Evolutionary conservation across 2,329 filamentous ascomycete species (phyloP).

Genomic region (Botryotinia narcissicola): DNA sequence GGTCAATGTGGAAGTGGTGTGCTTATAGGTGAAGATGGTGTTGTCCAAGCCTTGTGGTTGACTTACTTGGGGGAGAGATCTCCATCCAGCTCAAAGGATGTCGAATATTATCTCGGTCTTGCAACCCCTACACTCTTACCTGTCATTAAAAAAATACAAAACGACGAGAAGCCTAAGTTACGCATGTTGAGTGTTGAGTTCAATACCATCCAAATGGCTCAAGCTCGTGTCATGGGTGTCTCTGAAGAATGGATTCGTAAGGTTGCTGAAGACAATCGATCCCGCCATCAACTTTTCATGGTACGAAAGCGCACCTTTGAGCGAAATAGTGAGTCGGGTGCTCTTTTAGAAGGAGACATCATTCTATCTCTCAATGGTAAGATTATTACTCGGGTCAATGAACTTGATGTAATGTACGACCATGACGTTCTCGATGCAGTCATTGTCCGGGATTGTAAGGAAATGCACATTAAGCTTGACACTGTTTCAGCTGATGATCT

Average conservation of each 20-base stretch:
- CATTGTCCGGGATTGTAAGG: constrained; percentile 80
- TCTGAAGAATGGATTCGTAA: constrained; percentile 93
- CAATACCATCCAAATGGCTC: constrained; percentile 92
- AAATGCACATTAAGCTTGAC: constrained; percentile 72
- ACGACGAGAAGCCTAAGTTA: constrained; percentile 74
- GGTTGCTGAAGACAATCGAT: constrained; percentile 82
- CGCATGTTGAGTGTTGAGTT: constrained; percentile 93
- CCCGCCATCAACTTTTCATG: constrained; percentile 97
- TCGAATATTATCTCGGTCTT: constrained; percentile 93
- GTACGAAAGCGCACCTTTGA: constrained; percentile 83
- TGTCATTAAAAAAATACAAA: constrained; percentile 82
- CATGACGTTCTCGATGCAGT: constrained; percentile 79
- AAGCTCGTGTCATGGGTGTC: constrained; percentile 95
- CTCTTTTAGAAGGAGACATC: constrained; percentile 85
- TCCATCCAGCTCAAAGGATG: constrained; percentile 75
- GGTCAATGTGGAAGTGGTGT: constrained; percentile 93
- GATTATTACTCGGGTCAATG: constrained; percentile 87
- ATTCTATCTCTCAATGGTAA: constrained; percentile 87
- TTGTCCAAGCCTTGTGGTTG: constrained; percentile 92
- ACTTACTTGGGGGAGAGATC: constrained; percentile 93
- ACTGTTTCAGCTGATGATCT: constrained; percentile 87
- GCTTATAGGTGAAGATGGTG: constrained; percentile 82
- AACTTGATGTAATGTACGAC: constrained; percentile 96
- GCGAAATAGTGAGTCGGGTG: constrained; percentile 57
- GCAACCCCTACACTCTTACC: constrained; percentile 85